A percentile compares a stretch with the other conserved stretches of the same genome.
Evolutionary conservation across 805 yeast genomes (phyloP).

Genomic region (Nakazawaea pomicola): DNA sequence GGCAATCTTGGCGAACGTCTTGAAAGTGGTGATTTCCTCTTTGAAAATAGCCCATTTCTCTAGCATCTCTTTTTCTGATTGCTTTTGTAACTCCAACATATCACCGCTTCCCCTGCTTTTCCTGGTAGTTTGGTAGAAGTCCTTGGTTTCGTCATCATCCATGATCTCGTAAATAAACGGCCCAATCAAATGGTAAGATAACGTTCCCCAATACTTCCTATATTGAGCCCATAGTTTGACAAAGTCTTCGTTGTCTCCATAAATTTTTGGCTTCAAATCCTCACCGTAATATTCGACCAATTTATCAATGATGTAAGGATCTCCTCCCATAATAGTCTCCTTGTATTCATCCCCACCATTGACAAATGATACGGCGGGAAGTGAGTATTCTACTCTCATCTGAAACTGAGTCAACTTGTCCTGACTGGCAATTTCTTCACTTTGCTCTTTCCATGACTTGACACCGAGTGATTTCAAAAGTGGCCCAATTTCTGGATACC

Average conservation of each 20-base stretch:
- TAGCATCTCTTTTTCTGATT: background rate
- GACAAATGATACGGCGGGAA: no score
- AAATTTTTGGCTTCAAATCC: background rate
- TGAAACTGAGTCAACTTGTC: no score
- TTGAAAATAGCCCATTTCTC: background rate
- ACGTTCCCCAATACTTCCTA: background rate
- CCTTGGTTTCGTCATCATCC: background rate
- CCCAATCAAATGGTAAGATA: background rate
- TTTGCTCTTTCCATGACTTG: background rate
- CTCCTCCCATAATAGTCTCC: background rate
- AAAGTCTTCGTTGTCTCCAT: background rate
- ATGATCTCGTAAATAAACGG: background rate
- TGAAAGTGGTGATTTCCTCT: constrained; percentile 2
- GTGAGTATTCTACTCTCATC: no score
- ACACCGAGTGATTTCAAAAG: background rate
- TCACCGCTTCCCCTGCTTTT: background rate
- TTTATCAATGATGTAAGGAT: background rate
- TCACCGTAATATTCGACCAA: background rate
- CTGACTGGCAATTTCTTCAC: no score
- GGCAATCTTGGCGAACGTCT: background rate
- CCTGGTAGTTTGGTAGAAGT: background rate
- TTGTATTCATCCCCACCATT: no score
- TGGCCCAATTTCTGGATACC: background rate
- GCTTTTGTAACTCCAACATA: background rate
- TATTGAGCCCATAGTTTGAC: background rate